Conservation (phyloP, 164 flowering plant genomes). For the Stephania cephalantha region DNA sequence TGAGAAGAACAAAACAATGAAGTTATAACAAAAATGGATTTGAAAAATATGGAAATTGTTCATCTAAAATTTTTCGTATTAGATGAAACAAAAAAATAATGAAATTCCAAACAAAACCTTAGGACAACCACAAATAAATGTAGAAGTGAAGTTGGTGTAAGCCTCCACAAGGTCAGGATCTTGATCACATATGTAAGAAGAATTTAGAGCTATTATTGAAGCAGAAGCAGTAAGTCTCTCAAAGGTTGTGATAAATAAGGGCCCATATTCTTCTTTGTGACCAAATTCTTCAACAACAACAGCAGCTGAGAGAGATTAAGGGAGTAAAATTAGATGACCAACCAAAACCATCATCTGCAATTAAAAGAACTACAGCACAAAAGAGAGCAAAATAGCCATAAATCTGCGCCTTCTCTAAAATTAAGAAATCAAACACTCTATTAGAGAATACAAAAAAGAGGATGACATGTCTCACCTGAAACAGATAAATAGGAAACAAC, state of each 20-base stretch:
- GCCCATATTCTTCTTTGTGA: constrained; percentile 75
- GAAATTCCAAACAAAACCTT: constrained; percentile 41
- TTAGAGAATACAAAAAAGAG: no score
- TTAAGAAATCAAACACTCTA: no score
- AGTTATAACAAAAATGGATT: neutral
- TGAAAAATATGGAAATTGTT: neutral
- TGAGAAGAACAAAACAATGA: constrained; percentile 22
- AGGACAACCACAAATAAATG: constrained; percentile 57
- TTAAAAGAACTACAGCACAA: neutral
- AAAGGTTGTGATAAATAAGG: constrained; percentile 64
- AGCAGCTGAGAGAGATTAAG: constrained; percentile 47
- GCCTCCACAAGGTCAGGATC: constrained; percentile 97
- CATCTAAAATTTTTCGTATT: neutral
- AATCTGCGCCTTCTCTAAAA: neutral
- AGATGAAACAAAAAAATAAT: neutral
- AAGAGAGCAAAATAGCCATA: neutral
- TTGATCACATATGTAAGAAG: constrained; percentile 96
- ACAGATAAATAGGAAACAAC: no score
- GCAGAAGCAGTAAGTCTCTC: constrained; percentile 75
- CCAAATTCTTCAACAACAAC: constrained; percentile 88
- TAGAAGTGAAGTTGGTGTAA: constrained; percentile 68
- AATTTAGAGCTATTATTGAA: constrained; percentile 76
- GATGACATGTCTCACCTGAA: no score
- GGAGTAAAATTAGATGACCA: neutral
- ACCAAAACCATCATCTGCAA: constrained; percentile 8